Evolutionary conservation across 768 basidiomycete genomes (phyloP).

Genomic region (Amanita molliuscula): DNA sequence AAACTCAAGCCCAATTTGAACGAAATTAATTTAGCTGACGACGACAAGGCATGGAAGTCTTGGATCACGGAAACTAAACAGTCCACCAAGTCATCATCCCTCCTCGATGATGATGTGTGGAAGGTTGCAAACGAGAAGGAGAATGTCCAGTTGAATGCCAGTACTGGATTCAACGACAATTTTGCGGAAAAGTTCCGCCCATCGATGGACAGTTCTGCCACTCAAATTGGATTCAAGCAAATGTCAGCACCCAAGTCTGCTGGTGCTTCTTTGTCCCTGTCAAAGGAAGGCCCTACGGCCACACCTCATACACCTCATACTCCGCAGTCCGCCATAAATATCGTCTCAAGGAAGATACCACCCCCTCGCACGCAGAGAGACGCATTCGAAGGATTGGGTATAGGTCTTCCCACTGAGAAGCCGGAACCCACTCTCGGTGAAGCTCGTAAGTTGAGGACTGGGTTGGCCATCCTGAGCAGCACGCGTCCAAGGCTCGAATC

Average conservation of each 20-base stretch:
- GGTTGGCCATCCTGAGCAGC: conserved; percentile 45
- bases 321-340: conserved; percentile 17
- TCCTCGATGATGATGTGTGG: conserved; percentile 29
- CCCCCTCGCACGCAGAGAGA: conserved; percentile 26
- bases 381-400: conserved; percentile 70
- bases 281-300: conserved; percentile 1
- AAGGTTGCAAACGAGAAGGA: conserved; percentile 17
- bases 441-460: conserved; percentile 62
- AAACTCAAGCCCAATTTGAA: neutral
- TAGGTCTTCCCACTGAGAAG: conserved; percentile 30
- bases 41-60: conserved; percentile 4
- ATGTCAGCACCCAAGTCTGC: neutral
- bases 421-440: conserved; percentile 65
- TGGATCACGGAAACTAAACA: neutral
- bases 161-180: conserved; percentile 56
- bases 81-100: conserved; percentile 6
- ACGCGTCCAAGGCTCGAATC: conserved; percentile 17
- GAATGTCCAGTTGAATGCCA: conserved; percentile 11
- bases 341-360: conserved; percentile 1
- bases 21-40: neutral
- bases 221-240: neutral
- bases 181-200: conserved; percentile 49
- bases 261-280: neutral
- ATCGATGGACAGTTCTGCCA: conserved; percentile 26
- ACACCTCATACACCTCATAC: conserved; percentile 15